Base-by-base conservation (phyloP, 306 rosid genomes). In the Morella rubra region DNA sequence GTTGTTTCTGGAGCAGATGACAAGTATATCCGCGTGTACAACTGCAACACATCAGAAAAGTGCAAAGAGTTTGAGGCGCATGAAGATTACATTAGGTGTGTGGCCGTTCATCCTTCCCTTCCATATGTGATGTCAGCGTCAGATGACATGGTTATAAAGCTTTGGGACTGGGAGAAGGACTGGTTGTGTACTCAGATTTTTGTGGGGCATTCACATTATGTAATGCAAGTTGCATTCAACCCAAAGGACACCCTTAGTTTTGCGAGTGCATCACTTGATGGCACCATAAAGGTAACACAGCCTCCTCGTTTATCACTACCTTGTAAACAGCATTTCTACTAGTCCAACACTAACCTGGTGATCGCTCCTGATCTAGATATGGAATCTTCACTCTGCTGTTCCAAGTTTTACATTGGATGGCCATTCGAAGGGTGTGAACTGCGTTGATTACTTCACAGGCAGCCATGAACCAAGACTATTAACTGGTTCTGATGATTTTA, bases 401-500 rank as follows among this genome's bases (percentile, higher is more conserved):
- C 79, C 92, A 52, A 76, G 41, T 7, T 81, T 72, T 59, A 87
- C 89, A 24, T 60, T 87, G 24, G 85, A 86, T 7, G 93, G 92
- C 72, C 96, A 89, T 79, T 73, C n/a, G 61, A 87, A 89, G 55
- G 93, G 93, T 64, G 87, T 87, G 69, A 66, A 89, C 19, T 84
- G 90, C 44, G 75, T 87, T 27, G 93, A 83, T 27, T 87, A 84
- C 79, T 87, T 89, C 78, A 24, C 50, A n/a, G 54, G 49, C 51
- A 77, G 74, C 10, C 73, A 73, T 54, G 86, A 87, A 41, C 71
- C 79, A 8, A 84, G 84, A 72, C 67, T 91, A 46, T 42, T 89
- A 59, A 91, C 89, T 70, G 93, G 96, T 42, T 91, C 92, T 76
- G 96, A 91, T 79, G 92, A 91, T 73, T 83, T 45, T 80, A 83